phyloP scores from a whole-genome alignment of 2,329 filamentous ascomycete species.

The Alternaria arbusti region DNA sequence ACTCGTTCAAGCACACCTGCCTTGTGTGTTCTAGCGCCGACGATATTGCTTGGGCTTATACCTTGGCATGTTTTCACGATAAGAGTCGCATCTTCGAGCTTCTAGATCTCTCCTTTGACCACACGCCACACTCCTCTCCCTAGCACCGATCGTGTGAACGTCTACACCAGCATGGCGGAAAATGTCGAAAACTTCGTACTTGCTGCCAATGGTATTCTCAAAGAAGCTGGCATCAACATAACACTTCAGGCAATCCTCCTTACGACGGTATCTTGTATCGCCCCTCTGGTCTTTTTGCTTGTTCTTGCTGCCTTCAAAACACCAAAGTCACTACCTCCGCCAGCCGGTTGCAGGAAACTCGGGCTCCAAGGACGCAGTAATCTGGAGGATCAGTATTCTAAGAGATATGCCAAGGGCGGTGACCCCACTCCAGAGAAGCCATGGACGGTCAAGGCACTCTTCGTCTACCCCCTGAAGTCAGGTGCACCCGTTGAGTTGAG shows the following conservation, averaged over 20 bases:
- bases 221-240: constrained; percentile 16
- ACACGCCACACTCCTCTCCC: constrained; percentile 1
- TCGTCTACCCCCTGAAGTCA: constrained; percentile 84
- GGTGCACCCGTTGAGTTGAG: constrained; percentile 78
- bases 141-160: neutral
- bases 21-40: constrained; percentile 16
- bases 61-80: constrained; percentile 21
- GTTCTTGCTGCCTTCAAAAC: constrained; percentile 31
- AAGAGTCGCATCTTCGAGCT: constrained; percentile 14
- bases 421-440: constrained; percentile 33
- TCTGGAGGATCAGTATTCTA: constrained; percentile 62
- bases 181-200: constrained; percentile 25
- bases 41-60: constrained; percentile 1
- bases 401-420: constrained; percentile 52
- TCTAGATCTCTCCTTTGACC: constrained; percentile 2
- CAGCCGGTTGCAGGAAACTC: constrained; percentile 59
- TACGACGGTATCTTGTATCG: constrained; percentile 17
- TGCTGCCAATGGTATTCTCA: constrained; percentile 13
- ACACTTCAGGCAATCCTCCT: constrained; percentile 26
- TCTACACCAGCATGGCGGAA: constrained; percentile 18
- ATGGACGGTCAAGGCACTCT: constrained; percentile 69
- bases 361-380: constrained; percentile 59
- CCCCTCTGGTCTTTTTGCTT: constrained; percentile 31
- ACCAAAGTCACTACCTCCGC: constrained; percentile 31
- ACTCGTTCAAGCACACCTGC: constrained; percentile 9